phyloP scores from a whole-genome alignment of 345 rosid genomes.

The Acer negundo region DNA sequence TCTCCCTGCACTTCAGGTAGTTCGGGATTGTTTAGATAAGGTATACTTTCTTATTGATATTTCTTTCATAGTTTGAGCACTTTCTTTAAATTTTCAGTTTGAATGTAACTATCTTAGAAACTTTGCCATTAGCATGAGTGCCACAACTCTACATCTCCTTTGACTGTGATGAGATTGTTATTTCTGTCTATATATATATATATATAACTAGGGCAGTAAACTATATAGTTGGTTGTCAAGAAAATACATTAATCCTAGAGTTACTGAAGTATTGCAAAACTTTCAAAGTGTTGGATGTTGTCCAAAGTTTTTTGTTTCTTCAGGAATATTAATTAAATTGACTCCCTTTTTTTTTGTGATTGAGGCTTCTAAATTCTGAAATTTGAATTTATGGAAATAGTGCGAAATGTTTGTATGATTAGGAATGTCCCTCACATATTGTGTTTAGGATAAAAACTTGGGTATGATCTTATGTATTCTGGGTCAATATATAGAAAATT shows the following conservation, averaged over 20 bases:
- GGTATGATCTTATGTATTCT: neutral
- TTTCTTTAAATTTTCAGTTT: constrained; percentile 7
- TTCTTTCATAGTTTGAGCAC: neutral
- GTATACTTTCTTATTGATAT: constrained; percentile 32
- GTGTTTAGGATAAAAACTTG: neutral
- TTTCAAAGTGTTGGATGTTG: neutral
- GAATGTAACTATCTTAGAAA: neutral
- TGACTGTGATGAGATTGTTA: neutral
- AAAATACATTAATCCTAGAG: too few relatives aligned
- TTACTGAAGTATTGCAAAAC: neutral
- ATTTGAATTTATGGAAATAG: neutral
- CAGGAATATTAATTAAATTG: neutral
- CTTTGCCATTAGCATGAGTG: neutral
- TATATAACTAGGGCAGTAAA: too few relatives aligned
- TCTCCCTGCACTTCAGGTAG: constrained; percentile 74
- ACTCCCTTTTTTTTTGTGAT: neutral
- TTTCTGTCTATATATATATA: too few relatives aligned
- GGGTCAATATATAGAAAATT: neutral
- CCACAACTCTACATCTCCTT: neutral
- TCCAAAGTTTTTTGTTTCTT: neutral
- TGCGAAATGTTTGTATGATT: neutral
- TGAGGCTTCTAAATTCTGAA: neutral
- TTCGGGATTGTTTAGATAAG: constrained; percentile 72
- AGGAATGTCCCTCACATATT: neutral
- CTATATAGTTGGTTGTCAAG: neutral